Evolutionary conservation across 352 stramenopile genomes (phyloP).

Genomic region (Pythium vanterpoolii): DNA sequence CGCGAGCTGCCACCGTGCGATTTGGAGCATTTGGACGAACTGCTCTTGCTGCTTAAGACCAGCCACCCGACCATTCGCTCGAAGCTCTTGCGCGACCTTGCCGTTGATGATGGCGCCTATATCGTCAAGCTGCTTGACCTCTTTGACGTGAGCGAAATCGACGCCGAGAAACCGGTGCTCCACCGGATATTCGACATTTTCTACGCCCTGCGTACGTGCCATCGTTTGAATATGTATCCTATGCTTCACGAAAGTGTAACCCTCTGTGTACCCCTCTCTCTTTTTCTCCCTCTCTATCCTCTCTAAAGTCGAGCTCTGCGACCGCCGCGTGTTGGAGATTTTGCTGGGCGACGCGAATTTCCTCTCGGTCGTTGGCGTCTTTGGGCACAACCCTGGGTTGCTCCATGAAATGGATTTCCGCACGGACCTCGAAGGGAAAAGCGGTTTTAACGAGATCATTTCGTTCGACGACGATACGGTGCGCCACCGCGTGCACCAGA

Average conservation of each 20-base stretch:
- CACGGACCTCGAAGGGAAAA: constrained; percentile 48
- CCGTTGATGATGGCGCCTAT: constrained; percentile 56
- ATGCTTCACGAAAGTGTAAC: too few species aligned
- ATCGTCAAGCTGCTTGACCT: constrained; percentile 71
- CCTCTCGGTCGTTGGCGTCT: constrained; percentile 75
- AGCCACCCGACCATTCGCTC: constrained; percentile 50
- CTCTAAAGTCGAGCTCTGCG: constrained; percentile 83
- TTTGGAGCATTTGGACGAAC: constrained; percentile 60
- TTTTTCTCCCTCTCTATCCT: too few species aligned
- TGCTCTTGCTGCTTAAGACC: constrained; percentile 59
- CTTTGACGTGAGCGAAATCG: constrained; percentile 69
- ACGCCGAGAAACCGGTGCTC: constrained; percentile 51
- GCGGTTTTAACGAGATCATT: constrained; percentile 76
- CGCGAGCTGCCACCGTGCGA: constrained; percentile 62
- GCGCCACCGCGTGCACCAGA: constrained; percentile 76
- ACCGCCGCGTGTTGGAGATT: constrained; percentile 61
- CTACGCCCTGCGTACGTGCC: constrained; percentile 51
- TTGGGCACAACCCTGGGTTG: constrained; percentile 75
- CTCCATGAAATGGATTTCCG: constrained; percentile 78
- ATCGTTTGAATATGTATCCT: background rate
- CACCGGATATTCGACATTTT: constrained; percentile 77
- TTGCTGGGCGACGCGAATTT: constrained; percentile 77
- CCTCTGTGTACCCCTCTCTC: too few species aligned
- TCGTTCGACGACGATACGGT: constrained; percentile 57
- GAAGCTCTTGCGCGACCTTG: constrained; percentile 46